Percentiles rank a stretch among this genome's conserved stretches.
phyloP scores from a whole-genome alignment of 139 green algal genomes.

The Ettlia oleoabundans region DNA sequence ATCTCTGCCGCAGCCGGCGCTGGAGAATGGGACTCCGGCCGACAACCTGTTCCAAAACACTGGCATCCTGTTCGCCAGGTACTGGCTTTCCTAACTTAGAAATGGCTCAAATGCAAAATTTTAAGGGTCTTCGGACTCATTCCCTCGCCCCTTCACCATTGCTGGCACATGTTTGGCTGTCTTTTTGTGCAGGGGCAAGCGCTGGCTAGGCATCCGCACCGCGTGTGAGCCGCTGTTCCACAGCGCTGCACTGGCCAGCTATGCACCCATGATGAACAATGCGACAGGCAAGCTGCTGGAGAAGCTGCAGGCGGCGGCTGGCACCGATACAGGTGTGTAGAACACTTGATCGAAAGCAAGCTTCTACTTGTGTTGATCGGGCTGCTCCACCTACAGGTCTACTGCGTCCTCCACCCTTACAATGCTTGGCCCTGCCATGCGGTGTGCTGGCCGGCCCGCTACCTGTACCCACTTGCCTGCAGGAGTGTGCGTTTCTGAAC shows the following conservation, averaged over 20 bases:
- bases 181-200: background rate
- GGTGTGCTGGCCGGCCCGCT: too few species aligned
- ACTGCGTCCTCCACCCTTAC: too few species aligned
- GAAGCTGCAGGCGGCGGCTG: background rate
- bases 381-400: background rate
- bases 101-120: too few species aligned
- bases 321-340: background rate
- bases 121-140: too few species aligned
- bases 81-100: too few species aligned
- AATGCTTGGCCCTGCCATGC: too few species aligned
- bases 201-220: conserved; percentile 17
- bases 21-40: background rate
- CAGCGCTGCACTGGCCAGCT: background rate
- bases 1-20: background rate
- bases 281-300: background rate
- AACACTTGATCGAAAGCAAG: background rate
- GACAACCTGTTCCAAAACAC: background rate
- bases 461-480: background rate
- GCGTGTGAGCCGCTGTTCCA: conserved; percentile 28
- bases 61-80: conserved; percentile 19
- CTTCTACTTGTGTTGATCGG: background rate
- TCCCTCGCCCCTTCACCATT: too few species aligned
- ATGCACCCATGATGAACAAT: conserved; percentile 13
- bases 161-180: background rate
- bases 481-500: conserved; percentile 8